Evolutionary conservation across 2,329 filamentous ascomycete species (phyloP).

Genomic region (Aspergillus quadricinctus): DNA sequence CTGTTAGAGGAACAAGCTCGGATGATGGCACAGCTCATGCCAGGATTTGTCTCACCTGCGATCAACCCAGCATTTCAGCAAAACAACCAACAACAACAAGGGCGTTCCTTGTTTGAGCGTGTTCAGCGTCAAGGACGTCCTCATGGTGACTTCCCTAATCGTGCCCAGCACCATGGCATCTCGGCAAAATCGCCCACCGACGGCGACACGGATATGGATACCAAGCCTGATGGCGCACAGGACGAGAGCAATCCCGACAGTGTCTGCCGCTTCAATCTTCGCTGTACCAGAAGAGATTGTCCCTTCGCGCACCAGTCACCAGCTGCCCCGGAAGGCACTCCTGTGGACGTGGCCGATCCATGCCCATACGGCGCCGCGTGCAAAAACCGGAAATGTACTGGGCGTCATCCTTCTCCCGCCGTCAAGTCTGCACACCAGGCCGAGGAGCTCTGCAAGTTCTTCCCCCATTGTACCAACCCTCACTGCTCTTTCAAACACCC

Average conservation of each 20-base stretch:
- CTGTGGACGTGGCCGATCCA: conserved; percentile 72
- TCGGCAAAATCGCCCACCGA: conserved; percentile 11
- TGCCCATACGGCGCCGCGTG: conserved; percentile 87
- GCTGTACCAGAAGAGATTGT: conserved; percentile 85
- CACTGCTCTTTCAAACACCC: conserved; percentile 88
- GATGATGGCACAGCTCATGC: conserved; percentile 73
- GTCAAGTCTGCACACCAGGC: conserved; percentile 72
- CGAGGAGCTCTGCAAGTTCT: conserved; percentile 86
- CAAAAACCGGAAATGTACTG: conserved; percentile 93
- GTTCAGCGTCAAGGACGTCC: conserved; percentile 53
- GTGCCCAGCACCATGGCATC: conserved; percentile 27
- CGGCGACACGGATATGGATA: conserved; percentile 37
- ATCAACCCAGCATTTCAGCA: conserved; percentile 53
- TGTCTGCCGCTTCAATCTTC: conserved; percentile 84
- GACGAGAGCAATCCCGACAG: conserved; percentile 57
- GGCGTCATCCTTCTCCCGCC: conserved; percentile 86
- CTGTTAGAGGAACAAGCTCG: conserved; percentile 82
- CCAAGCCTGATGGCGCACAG: conserved; percentile 42
- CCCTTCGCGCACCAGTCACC: conserved; percentile 93
- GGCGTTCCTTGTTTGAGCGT: conserved; percentile 70
- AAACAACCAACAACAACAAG: conserved; percentile 37
- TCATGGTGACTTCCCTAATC: conserved; percentile 52
- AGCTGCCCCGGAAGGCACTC: conserved; percentile 70
- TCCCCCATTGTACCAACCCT: conserved; percentile 83
- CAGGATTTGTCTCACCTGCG: conserved; percentile 50